Conservation (phyloP, 1,139 yeast species). For the Geotrichum reessii region DNA sequence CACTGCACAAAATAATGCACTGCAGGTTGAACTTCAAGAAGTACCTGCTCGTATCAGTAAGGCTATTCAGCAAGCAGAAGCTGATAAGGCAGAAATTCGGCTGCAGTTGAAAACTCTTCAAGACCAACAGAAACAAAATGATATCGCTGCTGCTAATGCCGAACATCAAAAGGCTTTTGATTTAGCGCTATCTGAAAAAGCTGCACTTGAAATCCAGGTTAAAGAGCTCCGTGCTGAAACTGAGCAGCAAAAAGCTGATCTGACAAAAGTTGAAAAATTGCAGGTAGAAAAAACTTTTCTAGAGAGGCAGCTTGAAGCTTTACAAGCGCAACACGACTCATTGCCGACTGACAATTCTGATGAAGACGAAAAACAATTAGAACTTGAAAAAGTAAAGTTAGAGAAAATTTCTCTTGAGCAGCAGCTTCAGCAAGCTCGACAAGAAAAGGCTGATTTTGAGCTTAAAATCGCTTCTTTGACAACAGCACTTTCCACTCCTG, state of each 20-base stretch:
- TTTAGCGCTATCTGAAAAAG: neutral
- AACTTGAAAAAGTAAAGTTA: neutral
- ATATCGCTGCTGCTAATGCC: neutral
- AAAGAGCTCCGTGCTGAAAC: neutral
- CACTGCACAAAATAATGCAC: neutral
- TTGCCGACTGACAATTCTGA: neutral
- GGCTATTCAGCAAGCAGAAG: neutral
- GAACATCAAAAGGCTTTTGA: slow-evolving; percentile 2
- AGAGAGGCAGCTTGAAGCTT: neutral
- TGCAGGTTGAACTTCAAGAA: neutral
- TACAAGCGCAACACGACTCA: neutral
- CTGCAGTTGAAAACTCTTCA: neutral
- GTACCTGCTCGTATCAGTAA: neutral
- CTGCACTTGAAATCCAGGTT: neutral
- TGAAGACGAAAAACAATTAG: neutral
- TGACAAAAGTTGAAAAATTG: neutral
- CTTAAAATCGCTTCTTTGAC: neutral
- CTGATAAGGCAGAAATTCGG: neutral
- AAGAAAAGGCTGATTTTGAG: neutral
- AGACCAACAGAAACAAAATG: neutral
- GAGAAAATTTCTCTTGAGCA: neutral
- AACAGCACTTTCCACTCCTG: neutral
- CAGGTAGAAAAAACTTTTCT: neutral
- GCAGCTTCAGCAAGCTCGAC: neutral
- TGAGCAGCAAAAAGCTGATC: neutral